Evolutionary conservation across 2,329 filamentous ascomycete genomes (phyloP).

Genomic region (Colletotrichum acutatum): DNA sequence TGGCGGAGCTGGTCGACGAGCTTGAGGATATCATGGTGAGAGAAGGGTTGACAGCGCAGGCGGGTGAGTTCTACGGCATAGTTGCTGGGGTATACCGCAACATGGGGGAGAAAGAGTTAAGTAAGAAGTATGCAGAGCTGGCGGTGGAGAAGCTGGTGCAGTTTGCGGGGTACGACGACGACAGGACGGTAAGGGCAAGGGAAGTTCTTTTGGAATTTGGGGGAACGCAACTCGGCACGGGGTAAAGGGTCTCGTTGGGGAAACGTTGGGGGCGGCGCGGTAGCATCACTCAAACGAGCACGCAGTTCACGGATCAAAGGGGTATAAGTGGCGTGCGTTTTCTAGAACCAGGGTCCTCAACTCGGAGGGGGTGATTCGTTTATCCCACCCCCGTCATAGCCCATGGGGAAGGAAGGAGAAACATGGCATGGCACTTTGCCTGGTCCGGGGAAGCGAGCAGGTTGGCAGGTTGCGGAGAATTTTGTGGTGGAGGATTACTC

Average conservation of each 20-base stretch:
- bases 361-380: neutral
- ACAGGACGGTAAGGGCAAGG: slow-evolving; percentile 37
- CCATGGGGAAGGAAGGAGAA: neutral
- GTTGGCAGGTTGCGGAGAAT: neutral
- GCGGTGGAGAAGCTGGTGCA: slow-evolving; percentile 38
- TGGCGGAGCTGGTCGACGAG: slow-evolving; percentile 36
- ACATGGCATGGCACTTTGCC: neutral
- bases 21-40: slow-evolving; percentile 36
- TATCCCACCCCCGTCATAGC: neutral
- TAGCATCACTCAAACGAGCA: neutral
- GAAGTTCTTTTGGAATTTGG: slow-evolving; percentile 6
- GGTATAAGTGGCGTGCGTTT: neutral
- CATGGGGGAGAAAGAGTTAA: slow-evolving; percentile 37
- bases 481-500: neutral
- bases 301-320: neutral
- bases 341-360: neutral
- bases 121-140: slow-evolving; percentile 36
- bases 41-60: slow-evolving; percentile 40
- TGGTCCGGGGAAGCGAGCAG: neutral
- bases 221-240: neutral
- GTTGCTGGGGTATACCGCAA: slow-evolving; percentile 37
- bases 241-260: slow-evolving; percentile 15
- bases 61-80: slow-evolving; percentile 40
- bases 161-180: slow-evolving; percentile 39
- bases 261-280: slow-evolving; percentile 12